Evolutionary conservation across 2,329 filamentous ascomycete genomes (phyloP), one percentile per base, ranked within the genome.

Genomic region (Alternaria sp.): DNA sequence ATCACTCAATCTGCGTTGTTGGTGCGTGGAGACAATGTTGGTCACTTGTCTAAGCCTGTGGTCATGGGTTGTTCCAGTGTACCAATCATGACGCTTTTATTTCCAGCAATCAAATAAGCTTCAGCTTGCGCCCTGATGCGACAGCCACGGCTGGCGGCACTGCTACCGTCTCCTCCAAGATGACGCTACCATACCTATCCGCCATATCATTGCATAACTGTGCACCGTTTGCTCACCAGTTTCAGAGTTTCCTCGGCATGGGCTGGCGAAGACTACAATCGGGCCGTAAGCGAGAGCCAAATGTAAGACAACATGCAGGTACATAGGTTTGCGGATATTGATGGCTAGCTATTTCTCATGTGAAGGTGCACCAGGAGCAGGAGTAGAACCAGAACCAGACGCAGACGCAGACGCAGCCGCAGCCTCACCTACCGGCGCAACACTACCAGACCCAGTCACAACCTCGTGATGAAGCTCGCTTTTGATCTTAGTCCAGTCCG

Each of bases 401-500:
- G 28, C 28, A 30, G 28, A 19, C 53, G 36, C 19, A 23, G 19
- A n/a, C 61, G 32, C n/a, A 49, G 44, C 12, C 28, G 58, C 43
- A n/a, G 51, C 63, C n/a, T 66, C 59, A 19, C 26, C 62, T 7
- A 60, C 61, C 59, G 74, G 67, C 51, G 73, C 69, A 61, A 67
- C 65, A 63, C 70, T 63, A 44, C 50, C 61, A 40, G 71, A 71
- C n/a, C 72, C 65, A 6, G 72, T 77, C 11, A 49, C 59, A 59
- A 77, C 75, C 15, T 46, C 44, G 10, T 59, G 46, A 13, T 65
- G 64, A 51, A 65, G 44, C 6, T 47, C 62, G 23, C 63, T 68
- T 57, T 78, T 77, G 61, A 79, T 69, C 47, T 59, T 68, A 47
- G 57, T 46, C 80, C 80, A 81, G 10, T 80, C 76, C 23, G 79